A percentile compares a stretch with the other conserved stretches of the same genome.
Conservation (phyloP, 1,284 basidiomycete genomes). For the Papiliotrema fonsecae region DNA sequence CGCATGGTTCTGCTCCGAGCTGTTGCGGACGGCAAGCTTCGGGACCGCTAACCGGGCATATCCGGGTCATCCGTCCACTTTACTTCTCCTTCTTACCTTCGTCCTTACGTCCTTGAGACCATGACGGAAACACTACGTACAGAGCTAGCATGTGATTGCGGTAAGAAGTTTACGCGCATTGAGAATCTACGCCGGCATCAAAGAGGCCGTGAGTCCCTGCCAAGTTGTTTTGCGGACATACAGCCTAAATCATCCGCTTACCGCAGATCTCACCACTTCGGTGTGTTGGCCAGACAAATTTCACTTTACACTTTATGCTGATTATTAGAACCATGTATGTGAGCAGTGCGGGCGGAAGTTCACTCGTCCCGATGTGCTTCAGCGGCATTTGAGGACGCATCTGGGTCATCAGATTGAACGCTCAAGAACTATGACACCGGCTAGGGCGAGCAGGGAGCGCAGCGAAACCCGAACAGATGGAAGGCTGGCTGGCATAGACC, state of each 20-base stretch:
- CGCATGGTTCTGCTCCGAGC: neutral
- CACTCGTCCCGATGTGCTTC: neutral
- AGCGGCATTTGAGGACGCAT: neutral
- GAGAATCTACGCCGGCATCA: conserved; percentile 1
- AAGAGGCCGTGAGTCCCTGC: neutral
- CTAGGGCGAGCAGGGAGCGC: neutral
- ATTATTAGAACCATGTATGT: conserved; percentile 1
- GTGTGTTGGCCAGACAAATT: no score
- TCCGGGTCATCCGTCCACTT: no score
- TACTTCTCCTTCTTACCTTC: no score
- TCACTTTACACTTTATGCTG: no score
- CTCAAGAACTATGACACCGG: neutral
- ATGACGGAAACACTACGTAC: no score
- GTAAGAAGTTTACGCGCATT: neutral
- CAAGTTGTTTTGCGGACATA: no score
- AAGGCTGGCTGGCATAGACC: no score
- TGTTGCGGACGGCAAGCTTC: neutral
- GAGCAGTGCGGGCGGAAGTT: neutral
- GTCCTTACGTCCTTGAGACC: no score
- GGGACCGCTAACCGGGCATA: no score
- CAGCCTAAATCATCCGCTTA: no score
- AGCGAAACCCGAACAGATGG: no score
- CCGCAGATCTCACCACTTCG: no score
- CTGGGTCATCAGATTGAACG: neutral
- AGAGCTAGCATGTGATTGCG: neutral